These are phyloP conservation scores for Rhynchosporium secalis DNA, from an alignment of 2,329 filamentous ascomycete genomes.

Conservation along the genomic window DNA sequence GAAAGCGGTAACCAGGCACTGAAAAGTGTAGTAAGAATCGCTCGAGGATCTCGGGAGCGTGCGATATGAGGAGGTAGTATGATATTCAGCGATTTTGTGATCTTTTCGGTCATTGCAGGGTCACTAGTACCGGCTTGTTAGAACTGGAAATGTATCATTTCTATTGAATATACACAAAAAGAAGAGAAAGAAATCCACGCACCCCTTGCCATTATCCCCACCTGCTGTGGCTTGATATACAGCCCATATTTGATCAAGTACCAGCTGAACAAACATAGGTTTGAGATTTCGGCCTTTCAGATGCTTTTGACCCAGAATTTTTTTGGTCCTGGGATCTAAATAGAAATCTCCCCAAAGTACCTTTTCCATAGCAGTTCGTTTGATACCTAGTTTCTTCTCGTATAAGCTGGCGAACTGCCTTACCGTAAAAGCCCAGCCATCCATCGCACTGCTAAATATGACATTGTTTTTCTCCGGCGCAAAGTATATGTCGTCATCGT, in stretches of 20 bases:
- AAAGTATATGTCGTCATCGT: slow-evolving; percentile 97
- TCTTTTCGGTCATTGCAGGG: slow-evolving; percentile 81
- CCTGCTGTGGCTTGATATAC: slow-evolving; percentile 89
- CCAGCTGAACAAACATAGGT: slow-evolving; percentile 95
- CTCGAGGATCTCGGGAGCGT: slow-evolving; percentile 78
- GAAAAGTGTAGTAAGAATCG: slow-evolving; percentile 84
- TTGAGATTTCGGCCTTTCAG: slow-evolving; percentile 89
- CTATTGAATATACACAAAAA: slow-evolving; percentile 32
- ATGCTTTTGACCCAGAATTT: slow-evolving; percentile 86
- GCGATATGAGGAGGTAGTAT: slow-evolving; percentile 81
- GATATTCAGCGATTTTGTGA: slow-evolving; percentile 86
- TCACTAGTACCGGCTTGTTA: slow-evolving; percentile 55
- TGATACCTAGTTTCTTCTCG: slow-evolving; percentile 96
- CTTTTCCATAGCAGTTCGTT: slow-evolving; percentile 82
- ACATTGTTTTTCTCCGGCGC: slow-evolving; percentile 98
- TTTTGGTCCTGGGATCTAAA: slow-evolving; percentile 94
- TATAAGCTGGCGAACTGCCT: slow-evolving; percentile 91
- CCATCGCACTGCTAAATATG: slow-evolving; percentile 95
- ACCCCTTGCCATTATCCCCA: slow-evolving; percentile 79
- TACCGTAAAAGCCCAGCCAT: slow-evolving; percentile 98
- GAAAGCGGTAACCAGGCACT: slow-evolving; percentile 89
- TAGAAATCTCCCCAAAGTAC: slow-evolving; percentile 97
- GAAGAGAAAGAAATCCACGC: slow-evolving; percentile 47
- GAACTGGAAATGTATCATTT: slow-evolving; percentile 22
- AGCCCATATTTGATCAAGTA: slow-evolving; percentile 94